Conservation (phyloP, 176 grass and related monocot species). For the Melocanna baccifera region DNA sequence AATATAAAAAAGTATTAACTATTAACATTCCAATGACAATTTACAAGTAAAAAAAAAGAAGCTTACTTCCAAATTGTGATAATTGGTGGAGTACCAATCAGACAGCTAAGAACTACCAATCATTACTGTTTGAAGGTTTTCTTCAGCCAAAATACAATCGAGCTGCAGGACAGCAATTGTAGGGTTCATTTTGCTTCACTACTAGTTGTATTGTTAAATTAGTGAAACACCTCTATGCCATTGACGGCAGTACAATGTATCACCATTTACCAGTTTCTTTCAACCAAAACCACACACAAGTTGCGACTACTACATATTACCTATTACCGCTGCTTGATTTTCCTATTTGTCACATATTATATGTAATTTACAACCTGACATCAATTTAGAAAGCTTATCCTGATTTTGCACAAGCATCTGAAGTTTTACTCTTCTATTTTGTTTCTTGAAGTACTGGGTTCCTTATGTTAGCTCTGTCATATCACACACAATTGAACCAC, state of each 20-base stretch:
- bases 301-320: background rate
- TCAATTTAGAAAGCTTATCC: background rate
- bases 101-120: background rate
- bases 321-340: background rate
- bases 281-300: background rate
- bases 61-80: background rate
- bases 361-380: background rate
- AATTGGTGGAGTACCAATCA: background rate
- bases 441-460: background rate
- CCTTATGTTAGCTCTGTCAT: background rate
- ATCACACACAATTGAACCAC: background rate
- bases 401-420: background rate
- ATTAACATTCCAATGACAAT: background rate
- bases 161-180: background rate
- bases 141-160: background rate
- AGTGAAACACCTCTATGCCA: background rate
- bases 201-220: background rate
- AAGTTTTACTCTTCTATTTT: background rate
- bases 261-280: background rate
- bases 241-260: background rate
- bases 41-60: background rate
- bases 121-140: background rate
- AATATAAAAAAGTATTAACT: background rate
- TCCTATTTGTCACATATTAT: no score
- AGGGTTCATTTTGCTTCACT: background rate